These are phyloP conservation scores for Tolypocladium cylindrosporum DNA, from an alignment of 2,329 filamentous ascomycete species.

Conservation along the genomic window DNA sequence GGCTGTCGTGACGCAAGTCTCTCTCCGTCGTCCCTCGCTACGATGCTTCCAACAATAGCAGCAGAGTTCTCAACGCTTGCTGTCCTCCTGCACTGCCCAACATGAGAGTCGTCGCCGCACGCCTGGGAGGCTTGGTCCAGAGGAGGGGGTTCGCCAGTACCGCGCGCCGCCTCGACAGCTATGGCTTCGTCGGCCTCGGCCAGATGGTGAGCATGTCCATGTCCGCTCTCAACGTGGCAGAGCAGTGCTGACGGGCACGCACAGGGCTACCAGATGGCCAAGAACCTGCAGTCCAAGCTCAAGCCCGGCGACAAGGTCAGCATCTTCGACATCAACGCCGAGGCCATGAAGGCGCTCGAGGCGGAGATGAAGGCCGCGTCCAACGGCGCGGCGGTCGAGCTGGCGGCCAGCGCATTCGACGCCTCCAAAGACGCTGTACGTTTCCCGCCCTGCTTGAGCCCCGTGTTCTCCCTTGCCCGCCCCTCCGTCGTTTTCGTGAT, in stretches of 20 bases:
- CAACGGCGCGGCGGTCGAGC: slow-evolving; percentile 35
- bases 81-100: neutral
- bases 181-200: slow-evolving; percentile 50
- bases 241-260: slow-evolving; percentile 4
- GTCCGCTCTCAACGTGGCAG: neutral
- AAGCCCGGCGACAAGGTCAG: slow-evolving; percentile 37
- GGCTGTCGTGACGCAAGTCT: slow-evolving; percentile 2
- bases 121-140: slow-evolving; percentile 21
- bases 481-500: slow-evolving; percentile 6
- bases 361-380: slow-evolving; percentile 34
- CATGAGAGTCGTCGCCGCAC: slow-evolving; percentile 12
- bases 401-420: slow-evolving; percentile 34
- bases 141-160: slow-evolving; percentile 42
- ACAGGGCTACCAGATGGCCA: slow-evolving; percentile 53
- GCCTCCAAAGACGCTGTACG: slow-evolving; percentile 44
- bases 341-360: slow-evolving; percentile 34
- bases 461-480: neutral
- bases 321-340: slow-evolving; percentile 47
- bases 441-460: slow-evolving; percentile 4
- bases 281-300: slow-evolving; percentile 49
- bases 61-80: neutral
- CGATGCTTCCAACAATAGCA: neutral
- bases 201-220: slow-evolving; percentile 42
- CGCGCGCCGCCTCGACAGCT: slow-evolving; percentile 36
- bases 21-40: neutral